Conservation (phyloP, 2,329 filamentous ascomycete genomes). For the Amauroascus niger region DNA sequence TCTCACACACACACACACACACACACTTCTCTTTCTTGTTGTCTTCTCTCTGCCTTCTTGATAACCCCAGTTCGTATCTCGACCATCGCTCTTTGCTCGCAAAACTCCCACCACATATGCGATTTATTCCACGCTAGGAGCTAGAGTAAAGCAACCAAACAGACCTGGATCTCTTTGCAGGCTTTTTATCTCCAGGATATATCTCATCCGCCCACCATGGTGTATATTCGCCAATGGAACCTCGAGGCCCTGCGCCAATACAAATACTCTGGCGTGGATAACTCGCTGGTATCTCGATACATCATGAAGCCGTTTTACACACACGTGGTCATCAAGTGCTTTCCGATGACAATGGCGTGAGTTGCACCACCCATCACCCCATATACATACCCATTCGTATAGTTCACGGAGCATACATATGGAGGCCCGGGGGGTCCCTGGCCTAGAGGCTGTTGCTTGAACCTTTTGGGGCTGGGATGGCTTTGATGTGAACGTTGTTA, state of each 20-base stretch:
- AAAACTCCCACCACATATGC: too few relatives aligned
- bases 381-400: too few relatives aligned
- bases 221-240: conserved; percentile 87
- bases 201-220: conserved; percentile 49
- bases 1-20: too few relatives aligned
- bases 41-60: neutral
- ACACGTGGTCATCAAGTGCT: conserved; percentile 84
- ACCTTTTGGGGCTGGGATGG: neutral
- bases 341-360: conserved; percentile 88
- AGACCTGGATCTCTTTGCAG: too few relatives aligned
- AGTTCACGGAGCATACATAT: neutral
- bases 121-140: too few relatives aligned
- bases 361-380: conserved; percentile 25
- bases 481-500: neutral
- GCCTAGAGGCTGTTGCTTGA: neutral
- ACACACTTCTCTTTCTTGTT: too few relatives aligned
- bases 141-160: too few relatives aligned
- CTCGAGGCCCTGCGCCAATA: conserved; percentile 84
- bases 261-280: conserved; percentile 89
- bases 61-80: neutral
- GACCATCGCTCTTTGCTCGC: neutral
- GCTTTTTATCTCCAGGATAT: neutral
- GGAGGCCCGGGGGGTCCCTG: neutral
- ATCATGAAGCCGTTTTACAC: conserved; percentile 97
- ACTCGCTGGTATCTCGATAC: conserved; percentile 81